A percentile compares a stretch with the other conserved stretches of the same genome.
phyloP scores from a whole-genome alignment of 768 basidiomycete species.

The Solioccasus polychromus region DNA sequence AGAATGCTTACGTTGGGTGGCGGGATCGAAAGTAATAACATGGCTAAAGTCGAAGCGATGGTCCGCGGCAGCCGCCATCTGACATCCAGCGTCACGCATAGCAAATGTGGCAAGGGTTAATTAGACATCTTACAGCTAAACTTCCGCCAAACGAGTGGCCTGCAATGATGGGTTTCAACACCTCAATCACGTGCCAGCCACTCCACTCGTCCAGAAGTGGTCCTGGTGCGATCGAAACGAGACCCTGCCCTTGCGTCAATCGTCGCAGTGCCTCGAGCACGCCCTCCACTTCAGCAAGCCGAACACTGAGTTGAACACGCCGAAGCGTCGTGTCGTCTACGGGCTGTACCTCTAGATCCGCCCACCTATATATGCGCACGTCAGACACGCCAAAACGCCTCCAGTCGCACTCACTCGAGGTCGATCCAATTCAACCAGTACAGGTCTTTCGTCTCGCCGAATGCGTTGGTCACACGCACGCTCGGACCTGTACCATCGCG shows the following conservation, averaged over 20 bases:
- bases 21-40: constrained; percentile 30
- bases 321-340: constrained; percentile 31
- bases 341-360: constrained; percentile 29
- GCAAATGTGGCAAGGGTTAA: not conserved
- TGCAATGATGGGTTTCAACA: constrained; percentile 23
- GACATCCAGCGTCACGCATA: not conserved
- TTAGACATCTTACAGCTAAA: constrained; percentile 21
- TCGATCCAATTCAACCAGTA: constrained; percentile 32
- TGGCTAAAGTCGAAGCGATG: constrained; percentile 23
- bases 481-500: constrained; percentile 45
- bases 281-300: constrained; percentile 38
- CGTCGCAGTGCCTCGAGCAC: constrained; percentile 21
- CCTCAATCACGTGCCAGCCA: constrained; percentile 18
- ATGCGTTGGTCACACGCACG: constrained; percentile 20
- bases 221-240: not conserved
- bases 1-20: constrained; percentile 20
- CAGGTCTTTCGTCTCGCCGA: constrained; percentile 27
- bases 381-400: not conserved
- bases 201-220: constrained; percentile 14
- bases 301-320: constrained; percentile 33
- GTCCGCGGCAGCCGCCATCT: constrained; percentile 27
- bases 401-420: constrained; percentile 18
- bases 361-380: constrained; percentile 20
- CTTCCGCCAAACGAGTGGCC: constrained; percentile 35
- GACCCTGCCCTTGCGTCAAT: not conserved